phyloP scores from a whole-genome alignment of 2,329 filamentous ascomycete species.

The Penicillium thymicola region DNA sequence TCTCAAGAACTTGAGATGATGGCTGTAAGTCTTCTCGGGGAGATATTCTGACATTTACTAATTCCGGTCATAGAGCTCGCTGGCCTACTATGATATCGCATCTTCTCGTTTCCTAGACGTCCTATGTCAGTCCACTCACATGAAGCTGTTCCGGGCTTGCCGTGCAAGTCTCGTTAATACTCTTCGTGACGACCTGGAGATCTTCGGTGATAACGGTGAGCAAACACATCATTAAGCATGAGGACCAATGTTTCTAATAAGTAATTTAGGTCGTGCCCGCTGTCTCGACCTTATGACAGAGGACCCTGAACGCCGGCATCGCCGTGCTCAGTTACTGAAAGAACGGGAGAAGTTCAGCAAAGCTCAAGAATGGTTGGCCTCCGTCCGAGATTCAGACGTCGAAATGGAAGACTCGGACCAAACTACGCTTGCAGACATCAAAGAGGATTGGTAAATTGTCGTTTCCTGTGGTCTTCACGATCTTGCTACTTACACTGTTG shows the following conservation, averaged over 20 bases:
- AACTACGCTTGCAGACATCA: neutral
- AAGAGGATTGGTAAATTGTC: neutral
- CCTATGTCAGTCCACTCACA: slow-evolving; percentile 37
- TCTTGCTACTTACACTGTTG: neutral
- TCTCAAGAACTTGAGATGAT: slow-evolving; percentile 41
- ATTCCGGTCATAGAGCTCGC: slow-evolving; percentile 27
- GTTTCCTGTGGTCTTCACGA: rapidly evolving
- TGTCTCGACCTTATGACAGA: slow-evolving; percentile 39
- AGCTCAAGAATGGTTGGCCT: slow-evolving; percentile 33
- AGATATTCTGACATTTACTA: neutral
- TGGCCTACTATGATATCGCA: slow-evolving; percentile 42
- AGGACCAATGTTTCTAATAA: neutral
- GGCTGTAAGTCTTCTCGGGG: slow-evolving; percentile 32
- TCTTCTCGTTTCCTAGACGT: slow-evolving; percentile 39
- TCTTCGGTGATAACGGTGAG: slow-evolving; percentile 33
- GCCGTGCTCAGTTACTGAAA: slow-evolving; percentile 28
- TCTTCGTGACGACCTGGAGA: slow-evolving; percentile 31
- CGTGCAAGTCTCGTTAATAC: slow-evolving; percentile 29
- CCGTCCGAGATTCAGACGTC: slow-evolving; percentile 7
- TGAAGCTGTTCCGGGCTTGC: slow-evolving; percentile 37
- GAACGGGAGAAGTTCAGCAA: slow-evolving; percentile 35
- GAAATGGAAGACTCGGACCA: neutral
- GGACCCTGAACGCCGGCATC: slow-evolving; percentile 34
- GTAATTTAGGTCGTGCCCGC: slow-evolving; percentile 29
- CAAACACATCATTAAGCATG: neutral